These are phyloP conservation scores for Jaenimonas drosophilae DNA, from an alignment of 208 protist genomes.

Conservation along the genomic window DNA sequence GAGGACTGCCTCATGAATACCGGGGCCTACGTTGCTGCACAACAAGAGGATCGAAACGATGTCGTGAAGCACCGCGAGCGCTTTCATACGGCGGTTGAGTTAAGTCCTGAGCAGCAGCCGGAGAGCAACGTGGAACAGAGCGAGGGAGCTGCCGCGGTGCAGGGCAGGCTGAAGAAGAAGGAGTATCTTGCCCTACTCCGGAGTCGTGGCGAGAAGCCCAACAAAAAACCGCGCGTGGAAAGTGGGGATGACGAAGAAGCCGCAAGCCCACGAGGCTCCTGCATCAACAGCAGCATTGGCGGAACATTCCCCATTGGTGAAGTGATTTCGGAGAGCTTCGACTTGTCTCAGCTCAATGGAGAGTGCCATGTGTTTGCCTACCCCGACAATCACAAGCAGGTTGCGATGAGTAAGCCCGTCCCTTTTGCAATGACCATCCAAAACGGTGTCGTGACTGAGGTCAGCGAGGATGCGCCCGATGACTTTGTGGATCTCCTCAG, in stretches of 20 bases:
- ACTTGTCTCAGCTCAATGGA: slow-evolving; percentile 74
- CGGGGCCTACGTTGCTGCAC: slow-evolving; percentile 66
- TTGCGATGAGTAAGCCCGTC: slow-evolving; percentile 45
- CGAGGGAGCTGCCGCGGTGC: slow-evolving; percentile 5
- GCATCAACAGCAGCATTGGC: slow-evolving; percentile 75
- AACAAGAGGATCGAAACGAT: slow-evolving; percentile 45
- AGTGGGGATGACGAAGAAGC: slow-evolving; percentile 24
- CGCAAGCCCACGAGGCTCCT: slow-evolving; percentile 16
- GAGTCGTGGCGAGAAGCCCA: slow-evolving; percentile 26
- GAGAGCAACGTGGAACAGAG: slow-evolving; percentile 1
- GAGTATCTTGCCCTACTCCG: slow-evolving; percentile 63
- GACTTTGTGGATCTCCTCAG: slow-evolving; percentile 72
- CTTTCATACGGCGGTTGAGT: slow-evolving; percentile 16
- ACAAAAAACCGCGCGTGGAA: slow-evolving; percentile 17
- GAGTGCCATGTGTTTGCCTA: slow-evolving; percentile 76
- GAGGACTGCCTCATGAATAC: slow-evolving; percentile 85
- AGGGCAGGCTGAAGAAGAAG: slow-evolving; percentile 63
- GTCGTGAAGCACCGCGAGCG: slow-evolving; percentile 47
- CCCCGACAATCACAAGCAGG: slow-evolving; percentile 61
- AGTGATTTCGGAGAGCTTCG: slow-evolving; percentile 83
- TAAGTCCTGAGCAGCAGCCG: not conserved
- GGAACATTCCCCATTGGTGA: slow-evolving; percentile 88
- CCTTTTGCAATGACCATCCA: slow-evolving; percentile 71
- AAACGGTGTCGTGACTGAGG: slow-evolving; percentile 45
- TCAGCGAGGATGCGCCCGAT: slow-evolving; percentile 45